A percentile compares a stretch with the other conserved stretches of the same genome.
phyloP scores from a whole-genome alignment of 805 yeast genomes.

The Teunomyces atbi region DNA sequence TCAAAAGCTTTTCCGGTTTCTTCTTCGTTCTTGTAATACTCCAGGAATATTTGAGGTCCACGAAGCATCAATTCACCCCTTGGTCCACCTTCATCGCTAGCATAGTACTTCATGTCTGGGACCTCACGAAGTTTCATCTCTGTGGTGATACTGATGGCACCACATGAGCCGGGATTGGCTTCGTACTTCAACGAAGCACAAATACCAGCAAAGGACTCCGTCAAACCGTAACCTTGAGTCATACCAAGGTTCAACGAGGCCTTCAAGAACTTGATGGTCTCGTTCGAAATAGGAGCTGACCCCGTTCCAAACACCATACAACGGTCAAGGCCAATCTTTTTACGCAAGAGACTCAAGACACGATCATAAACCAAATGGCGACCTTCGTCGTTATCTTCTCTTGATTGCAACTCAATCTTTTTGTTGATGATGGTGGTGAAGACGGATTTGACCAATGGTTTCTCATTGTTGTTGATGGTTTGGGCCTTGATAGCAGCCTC shows the following conservation, averaged over 20 bases:
- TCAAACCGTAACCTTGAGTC: constrained; percentile 72
- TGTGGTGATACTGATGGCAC: constrained; percentile 53
- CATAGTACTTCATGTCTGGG: constrained; percentile 56
- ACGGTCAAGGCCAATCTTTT: constrained; percentile 36
- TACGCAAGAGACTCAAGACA: constrained; percentile 26
- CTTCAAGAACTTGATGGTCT: constrained; percentile 58
- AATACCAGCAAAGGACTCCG: constrained; percentile 63
- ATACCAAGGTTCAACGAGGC: constrained; percentile 59
- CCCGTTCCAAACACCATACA: constrained; percentile 37
- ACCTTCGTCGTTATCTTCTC: constrained; percentile 22
- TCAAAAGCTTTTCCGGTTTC: constrained; percentile 55
- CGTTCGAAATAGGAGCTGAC: constrained; percentile 69
- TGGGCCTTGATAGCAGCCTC: constrained; percentile 51
- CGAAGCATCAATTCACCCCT: constrained; percentile 62
- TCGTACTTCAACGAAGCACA: constrained; percentile 43
- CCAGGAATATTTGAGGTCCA: constrained; percentile 60
- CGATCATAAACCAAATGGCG: constrained; percentile 31
- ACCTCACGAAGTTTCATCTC: constrained; percentile 59
- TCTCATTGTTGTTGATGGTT: constrained; percentile 33
- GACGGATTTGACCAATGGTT: constrained; percentile 27
- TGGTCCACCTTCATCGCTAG: constrained; percentile 37
- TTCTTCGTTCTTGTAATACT: constrained; percentile 55
- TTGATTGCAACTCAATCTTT: constrained; percentile 22
- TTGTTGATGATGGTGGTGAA: constrained; percentile 29
- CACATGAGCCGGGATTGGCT: constrained; percentile 53